A percentile compares a stretch with the other conserved stretches of the same genome.
phyloP scores from a whole-genome alignment of 805 yeast species.

The Wickerhamiella spandovensis region DNA sequence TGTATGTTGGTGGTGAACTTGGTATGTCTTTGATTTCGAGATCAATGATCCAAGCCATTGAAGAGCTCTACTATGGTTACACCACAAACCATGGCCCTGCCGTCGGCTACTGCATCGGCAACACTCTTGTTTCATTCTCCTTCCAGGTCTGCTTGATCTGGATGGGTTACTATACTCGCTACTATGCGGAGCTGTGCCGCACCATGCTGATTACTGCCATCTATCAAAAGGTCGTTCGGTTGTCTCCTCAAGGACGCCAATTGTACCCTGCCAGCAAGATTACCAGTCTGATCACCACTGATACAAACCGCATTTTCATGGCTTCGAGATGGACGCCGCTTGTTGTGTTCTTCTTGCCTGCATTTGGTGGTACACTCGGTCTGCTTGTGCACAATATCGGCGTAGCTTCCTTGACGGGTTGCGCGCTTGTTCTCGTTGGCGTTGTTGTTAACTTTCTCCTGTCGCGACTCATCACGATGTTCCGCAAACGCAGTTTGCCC shows the following conservation, averaged over 20 bases:
- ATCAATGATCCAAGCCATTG: constrained; percentile 9
- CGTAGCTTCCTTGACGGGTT: constrained; percentile 57
- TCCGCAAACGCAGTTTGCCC: constrained; percentile 44
- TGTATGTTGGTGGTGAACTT: constrained; percentile 15
- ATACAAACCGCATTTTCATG: constrained; percentile 64
- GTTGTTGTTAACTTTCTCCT: constrained; percentile 30
- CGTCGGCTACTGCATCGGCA: constrained; percentile 64
- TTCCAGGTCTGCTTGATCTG: constrained; percentile 43
- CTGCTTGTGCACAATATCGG: constrained; percentile 59
- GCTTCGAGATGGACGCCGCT: constrained; percentile 17
- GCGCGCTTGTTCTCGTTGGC: constrained; percentile 34
- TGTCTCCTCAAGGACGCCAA: constrained; percentile 44
- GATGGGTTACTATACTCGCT: constrained; percentile 40
- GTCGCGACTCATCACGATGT: constrained; percentile 39
- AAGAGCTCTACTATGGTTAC: constrained; percentile 11
- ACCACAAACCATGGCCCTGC: constrained; percentile 36
- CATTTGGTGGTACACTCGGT: constrained; percentile 37
- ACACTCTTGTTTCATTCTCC: constrained; percentile 39
- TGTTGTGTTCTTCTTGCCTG: constrained; percentile 12
- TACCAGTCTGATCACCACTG: constrained; percentile 71
- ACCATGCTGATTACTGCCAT: constrained; percentile 43
- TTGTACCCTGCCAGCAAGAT: constrained; percentile 55
- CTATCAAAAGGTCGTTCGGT: constrained; percentile 50
- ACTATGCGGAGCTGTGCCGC: constrained; percentile 58
- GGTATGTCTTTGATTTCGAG: constrained; percentile 18